Conservation (phyloP, 306 rosid species). For the Lotus japonicus region DNA sequence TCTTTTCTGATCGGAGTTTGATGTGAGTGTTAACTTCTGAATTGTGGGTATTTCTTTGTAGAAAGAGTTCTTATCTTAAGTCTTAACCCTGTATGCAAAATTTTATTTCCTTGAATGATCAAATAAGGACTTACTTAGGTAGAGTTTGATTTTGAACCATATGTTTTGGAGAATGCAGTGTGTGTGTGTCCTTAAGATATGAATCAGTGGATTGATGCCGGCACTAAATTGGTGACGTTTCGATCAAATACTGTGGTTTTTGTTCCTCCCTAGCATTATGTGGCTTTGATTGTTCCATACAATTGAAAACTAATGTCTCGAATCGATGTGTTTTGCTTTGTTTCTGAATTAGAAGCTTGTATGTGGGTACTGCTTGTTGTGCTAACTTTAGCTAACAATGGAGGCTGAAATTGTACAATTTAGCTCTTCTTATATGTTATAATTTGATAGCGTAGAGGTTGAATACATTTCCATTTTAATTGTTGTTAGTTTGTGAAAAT, state of each 20-base stretch:
- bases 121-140: not conserved
- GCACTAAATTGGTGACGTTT: not conserved
- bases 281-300: not conserved
- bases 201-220: not conserved
- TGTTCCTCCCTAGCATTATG: not conserved
- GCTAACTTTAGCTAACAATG: not conserved
- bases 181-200: not conserved
- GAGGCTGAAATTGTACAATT: not conserved
- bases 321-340: not conserved
- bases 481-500: not conserved
- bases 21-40: not conserved
- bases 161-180: not conserved
- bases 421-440: not conserved
- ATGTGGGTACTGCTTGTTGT: not conserved
- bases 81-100: not conserved
- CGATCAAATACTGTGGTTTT: constrained; percentile 8
- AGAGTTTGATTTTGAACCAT: not conserved
- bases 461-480: not conserved
- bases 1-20: not conserved
- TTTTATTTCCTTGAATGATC: not conserved
- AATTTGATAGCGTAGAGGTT: constrained; percentile 1
- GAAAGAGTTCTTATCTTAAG: too few relatives aligned
- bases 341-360: not conserved
- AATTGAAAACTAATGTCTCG: not conserved
- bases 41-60: not conserved